Base-by-base conservation (phyloP, 495 filamentous ascomycete species). In the Parathielavia appendiculata region DNA sequence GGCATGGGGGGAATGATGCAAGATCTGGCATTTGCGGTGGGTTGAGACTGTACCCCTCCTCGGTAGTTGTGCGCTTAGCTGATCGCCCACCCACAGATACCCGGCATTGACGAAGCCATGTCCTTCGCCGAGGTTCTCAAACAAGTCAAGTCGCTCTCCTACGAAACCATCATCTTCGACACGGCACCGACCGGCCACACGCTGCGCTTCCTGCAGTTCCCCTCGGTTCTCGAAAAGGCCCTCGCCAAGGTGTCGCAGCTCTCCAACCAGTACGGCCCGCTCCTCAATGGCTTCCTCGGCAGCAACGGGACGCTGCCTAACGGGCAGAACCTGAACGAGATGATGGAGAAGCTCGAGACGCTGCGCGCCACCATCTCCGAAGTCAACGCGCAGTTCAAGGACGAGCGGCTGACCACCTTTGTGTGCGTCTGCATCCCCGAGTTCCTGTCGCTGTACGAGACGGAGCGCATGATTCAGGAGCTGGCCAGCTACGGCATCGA, bases 401-500 rank as follows among this genome's bases (percentile, higher is more conserved):
- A 99, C 65, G 80, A 92, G 60, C 89, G 91, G 57, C 83, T 97
- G 68, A 97, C 95, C 40, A 99, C 93, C 7, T 98, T 98, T 63
- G 90, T 99, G 26, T 97, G 95, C 71, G 95, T 99, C 53, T 95
- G 92, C 73, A 99, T 99, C 69, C 88, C 93, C 36, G 93, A 99
- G 74, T 99, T 99, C 78, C 71, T 99, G 68, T 91, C 86, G 45
- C 81, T 99, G 43, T 99, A 97, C 75, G 93, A 99, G 79, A 99
- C 93, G 53, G 93, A 99, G 75, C 89, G 93, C 61, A 97, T 98
- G 93, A 97, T 98, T 66, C 93, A 98, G 75, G 93, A 99, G 77
- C 80, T 99, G 64, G 85, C 91, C 47, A 87, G 80, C 70, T 99
- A 96, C 76, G 75, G 84, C 63, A 99, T 99, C 68, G 93, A 99